Conservation (phyloP, 2,329 filamentous ascomycete genomes). For the Dothideomycetes sp. region DNA sequence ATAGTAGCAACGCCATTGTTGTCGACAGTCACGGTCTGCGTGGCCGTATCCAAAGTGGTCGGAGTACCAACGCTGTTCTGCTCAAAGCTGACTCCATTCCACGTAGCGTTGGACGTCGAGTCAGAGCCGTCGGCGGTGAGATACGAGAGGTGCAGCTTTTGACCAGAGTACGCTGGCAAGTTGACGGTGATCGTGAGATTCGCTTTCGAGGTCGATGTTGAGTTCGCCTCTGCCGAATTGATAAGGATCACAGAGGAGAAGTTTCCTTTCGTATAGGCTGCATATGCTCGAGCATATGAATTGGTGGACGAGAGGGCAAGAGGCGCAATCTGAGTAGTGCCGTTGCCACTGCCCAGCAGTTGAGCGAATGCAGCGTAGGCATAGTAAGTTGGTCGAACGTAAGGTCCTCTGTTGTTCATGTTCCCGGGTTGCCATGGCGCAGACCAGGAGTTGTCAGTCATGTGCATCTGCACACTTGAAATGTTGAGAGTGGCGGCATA, state of each 20-base stretch:
- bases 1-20: conserved; percentile 24
- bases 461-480: conserved; percentile 39
- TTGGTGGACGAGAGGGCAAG: conserved; percentile 20
- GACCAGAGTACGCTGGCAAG: conserved; percentile 26
- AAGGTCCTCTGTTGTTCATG: conserved; percentile 15
- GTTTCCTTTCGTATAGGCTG: conserved; percentile 31
- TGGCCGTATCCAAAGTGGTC: conserved; percentile 20
- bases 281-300: conserved; percentile 29
- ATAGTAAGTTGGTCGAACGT: conserved; percentile 40
- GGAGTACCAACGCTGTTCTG: conserved; percentile 28
- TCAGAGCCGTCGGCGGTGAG: conserved; percentile 37
- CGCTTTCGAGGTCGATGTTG: conserved; percentile 25
- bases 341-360: conserved; percentile 35
- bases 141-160: conserved; percentile 35
- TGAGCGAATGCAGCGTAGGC: conserved; percentile 41
- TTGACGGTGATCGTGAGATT: conserved; percentile 31
- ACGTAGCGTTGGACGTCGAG: conserved; percentile 30
- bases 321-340: conserved; percentile 32
- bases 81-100: conserved; percentile 38
- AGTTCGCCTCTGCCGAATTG: conserved; percentile 34
- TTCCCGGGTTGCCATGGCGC: conserved; percentile 39
- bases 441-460: conserved; percentile 43
- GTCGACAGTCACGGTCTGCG: conserved; percentile 21
- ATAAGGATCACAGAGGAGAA: conserved; percentile 34
- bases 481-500: conserved; percentile 39